Evolutionary conservation across 108 stramenopile species (phyloP).

Genomic region (Cyclotella choctawhatcheeana): DNA sequence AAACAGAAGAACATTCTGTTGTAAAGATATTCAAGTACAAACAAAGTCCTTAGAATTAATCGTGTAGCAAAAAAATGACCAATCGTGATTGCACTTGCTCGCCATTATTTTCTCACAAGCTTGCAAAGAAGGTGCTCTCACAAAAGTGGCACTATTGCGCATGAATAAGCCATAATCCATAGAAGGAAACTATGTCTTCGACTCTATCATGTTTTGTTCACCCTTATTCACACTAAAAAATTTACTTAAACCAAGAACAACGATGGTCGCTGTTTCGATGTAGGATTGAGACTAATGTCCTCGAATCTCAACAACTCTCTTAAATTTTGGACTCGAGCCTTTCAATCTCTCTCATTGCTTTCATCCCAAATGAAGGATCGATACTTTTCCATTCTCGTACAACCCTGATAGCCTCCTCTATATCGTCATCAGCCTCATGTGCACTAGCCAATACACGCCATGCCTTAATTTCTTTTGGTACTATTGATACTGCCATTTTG

Average conservation of each 20-base stretch:
- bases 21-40: too few relatives aligned
- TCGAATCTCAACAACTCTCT: too few relatives aligned
- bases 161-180: too few relatives aligned
- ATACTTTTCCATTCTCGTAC: slow-evolving; percentile 24
- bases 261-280: background rate
- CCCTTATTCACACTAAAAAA: too few relatives aligned
- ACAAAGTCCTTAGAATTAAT: too few relatives aligned
- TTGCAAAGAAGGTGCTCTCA: background rate
- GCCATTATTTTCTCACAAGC: too few relatives aligned
- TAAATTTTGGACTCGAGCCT: slow-evolving; percentile 22
- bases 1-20: too few relatives aligned
- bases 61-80: too few relatives aligned
- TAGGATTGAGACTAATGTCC: background rate
- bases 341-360: slow-evolving; percentile 52
- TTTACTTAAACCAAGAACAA: background rate
- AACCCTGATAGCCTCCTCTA: slow-evolving; percentile 29
- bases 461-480: slow-evolving; percentile 25
- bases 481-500: slow-evolving; percentile 29
- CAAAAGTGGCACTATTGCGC: background rate
- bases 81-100: too few relatives aligned
- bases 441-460: slow-evolving; percentile 52
- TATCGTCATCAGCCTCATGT: slow-evolving; percentile 36
- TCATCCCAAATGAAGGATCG: slow-evolving; percentile 50
- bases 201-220: too few relatives aligned
- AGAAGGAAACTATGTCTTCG: too few relatives aligned